Conservation (phyloP, 331 rosid genomes). For the Malus hybrid region DNA sequence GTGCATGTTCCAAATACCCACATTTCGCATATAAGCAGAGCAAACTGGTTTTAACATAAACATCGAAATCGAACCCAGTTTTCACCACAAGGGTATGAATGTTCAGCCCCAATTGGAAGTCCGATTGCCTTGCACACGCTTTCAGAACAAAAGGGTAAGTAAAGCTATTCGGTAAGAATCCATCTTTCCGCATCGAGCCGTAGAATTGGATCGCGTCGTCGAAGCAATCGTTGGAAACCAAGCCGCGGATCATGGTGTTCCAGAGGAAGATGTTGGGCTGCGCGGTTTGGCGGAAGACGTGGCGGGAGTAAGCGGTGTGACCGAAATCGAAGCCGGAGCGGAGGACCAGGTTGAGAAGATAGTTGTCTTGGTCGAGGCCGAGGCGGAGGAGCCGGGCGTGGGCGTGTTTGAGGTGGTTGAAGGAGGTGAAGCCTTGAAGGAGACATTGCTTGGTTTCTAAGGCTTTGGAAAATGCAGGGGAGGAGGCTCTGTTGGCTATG, state of each 20-base stretch:
- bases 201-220: slow-evolving; percentile 26
- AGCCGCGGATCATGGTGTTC: slow-evolving; percentile 57
- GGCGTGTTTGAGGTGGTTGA: slow-evolving; percentile 38
- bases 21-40: slow-evolving; percentile 39
- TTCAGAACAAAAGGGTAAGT: slow-evolving; percentile 62
- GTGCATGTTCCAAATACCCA: slow-evolving; percentile 38
- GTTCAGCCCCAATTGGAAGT: slow-evolving; percentile 29
- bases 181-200: slow-evolving; percentile 31
- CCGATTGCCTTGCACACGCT: slow-evolving; percentile 42
- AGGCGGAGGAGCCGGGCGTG: slow-evolving; percentile 54
- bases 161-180: slow-evolving; percentile 35
- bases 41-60: slow-evolving; percentile 52
- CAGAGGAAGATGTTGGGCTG: slow-evolving; percentile 40
- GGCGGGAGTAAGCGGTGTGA: slow-evolving; percentile 27
- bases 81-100: slow-evolving; percentile 47
- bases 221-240: slow-evolving; percentile 38
- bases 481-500: slow-evolving; percentile 12
- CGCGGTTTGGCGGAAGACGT: slow-evolving; percentile 31
- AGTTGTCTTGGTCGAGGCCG: slow-evolving; percentile 37
- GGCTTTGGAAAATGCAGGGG: slow-evolving; percentile 13
- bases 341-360: slow-evolving; percentile 38
- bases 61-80: slow-evolving; percentile 46
- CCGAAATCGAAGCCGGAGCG: slow-evolving; percentile 29
- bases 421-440: slow-evolving; percentile 29
- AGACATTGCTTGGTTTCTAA: slow-evolving; percentile 34